These are phyloP conservation scores for Dillenia suffruticosa DNA, from an alignment of 164 flowering plant species.

Conservation along the genomic window DNA sequence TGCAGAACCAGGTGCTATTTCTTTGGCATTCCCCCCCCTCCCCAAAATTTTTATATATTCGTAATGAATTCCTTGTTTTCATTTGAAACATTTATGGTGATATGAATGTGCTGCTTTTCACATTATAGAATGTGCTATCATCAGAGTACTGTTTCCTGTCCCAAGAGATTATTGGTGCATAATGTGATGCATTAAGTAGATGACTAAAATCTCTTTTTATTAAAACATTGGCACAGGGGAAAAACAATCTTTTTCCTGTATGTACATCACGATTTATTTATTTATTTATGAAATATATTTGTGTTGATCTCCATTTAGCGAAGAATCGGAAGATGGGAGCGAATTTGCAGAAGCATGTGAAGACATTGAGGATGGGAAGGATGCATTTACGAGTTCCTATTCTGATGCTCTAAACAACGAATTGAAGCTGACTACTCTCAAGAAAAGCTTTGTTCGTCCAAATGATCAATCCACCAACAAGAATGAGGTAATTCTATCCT, in stretches of 20 bases:
- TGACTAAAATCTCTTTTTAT: too few species aligned
- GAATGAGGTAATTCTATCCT: slow-evolving; percentile 30
- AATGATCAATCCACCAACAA: slow-evolving; percentile 35
- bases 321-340: slow-evolving; percentile 64
- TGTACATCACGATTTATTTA: background rate
- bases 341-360: slow-evolving; percentile 32
- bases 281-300: background rate
- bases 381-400: slow-evolving; percentile 67
- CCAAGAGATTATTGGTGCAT: too few species aligned
- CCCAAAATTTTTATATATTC: too few species aligned
- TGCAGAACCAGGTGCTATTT: too few species aligned
- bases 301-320: slow-evolving; percentile 21
- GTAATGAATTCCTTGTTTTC: too few species aligned
- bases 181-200: too few species aligned
- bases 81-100: too few species aligned
- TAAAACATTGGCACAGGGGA: too few species aligned
- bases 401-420: slow-evolving; percentile 63
- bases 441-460: slow-evolving; percentile 71
- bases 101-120: too few species aligned
- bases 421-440: slow-evolving; percentile 55
- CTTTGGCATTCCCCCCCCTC: too few species aligned
- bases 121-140: too few species aligned
- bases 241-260: background rate
- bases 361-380: slow-evolving; percentile 33
- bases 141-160: too few species aligned